A percentile compares a stretch with the other conserved stretches of the same genome.
These are phyloP conservation scores for Phytophthora citricola DNA, from an alignment of 352 stramenopile genomes.

Conservation along the genomic window DNA sequence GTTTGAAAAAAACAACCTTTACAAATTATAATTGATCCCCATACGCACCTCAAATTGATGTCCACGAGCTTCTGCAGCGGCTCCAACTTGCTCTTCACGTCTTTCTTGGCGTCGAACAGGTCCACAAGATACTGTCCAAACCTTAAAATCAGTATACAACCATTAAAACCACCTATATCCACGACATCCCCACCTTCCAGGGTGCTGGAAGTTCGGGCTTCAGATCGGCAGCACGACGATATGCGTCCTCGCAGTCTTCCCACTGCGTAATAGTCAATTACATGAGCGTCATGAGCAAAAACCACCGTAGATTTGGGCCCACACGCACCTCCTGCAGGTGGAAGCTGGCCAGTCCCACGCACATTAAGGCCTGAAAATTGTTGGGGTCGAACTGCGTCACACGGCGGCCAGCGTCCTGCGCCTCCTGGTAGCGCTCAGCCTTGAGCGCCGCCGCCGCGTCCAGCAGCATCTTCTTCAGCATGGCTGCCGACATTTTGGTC, in stretches of 20 bases:
- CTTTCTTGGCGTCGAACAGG: conserved; percentile 60
- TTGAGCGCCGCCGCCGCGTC: conserved; percentile 75
- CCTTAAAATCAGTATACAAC: conserved; percentile 6
- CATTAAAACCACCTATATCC: neutral
- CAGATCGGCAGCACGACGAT: conserved; percentile 65
- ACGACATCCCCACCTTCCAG: conserved; percentile 69
- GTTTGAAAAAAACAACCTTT: too few relatives aligned
- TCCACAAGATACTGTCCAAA: conserved; percentile 73
- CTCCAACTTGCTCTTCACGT: conserved; percentile 68
- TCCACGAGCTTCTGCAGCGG: conserved; percentile 75
- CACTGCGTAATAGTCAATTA: conserved; percentile 40
- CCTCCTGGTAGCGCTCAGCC: conserved; percentile 77
- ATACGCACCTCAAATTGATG: conserved; percentile 67
- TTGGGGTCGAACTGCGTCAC: conserved; percentile 80
- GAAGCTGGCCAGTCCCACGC: conserved; percentile 78
- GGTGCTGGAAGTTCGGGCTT: conserved; percentile 77
- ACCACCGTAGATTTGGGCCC: neutral
- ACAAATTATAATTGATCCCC: neutral
- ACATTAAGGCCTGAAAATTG: conserved; percentile 88
- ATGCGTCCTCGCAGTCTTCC: conserved; percentile 75
- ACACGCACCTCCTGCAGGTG: conserved; percentile 66
- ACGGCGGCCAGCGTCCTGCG: conserved; percentile 64
- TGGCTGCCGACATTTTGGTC: conserved; percentile 59
- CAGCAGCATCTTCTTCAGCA: conserved; percentile 84
- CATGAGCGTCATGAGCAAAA: neutral